phyloP scores from a whole-genome alignment of 352 stramenopile species.

The Globisporangium iwayamae region DNA sequence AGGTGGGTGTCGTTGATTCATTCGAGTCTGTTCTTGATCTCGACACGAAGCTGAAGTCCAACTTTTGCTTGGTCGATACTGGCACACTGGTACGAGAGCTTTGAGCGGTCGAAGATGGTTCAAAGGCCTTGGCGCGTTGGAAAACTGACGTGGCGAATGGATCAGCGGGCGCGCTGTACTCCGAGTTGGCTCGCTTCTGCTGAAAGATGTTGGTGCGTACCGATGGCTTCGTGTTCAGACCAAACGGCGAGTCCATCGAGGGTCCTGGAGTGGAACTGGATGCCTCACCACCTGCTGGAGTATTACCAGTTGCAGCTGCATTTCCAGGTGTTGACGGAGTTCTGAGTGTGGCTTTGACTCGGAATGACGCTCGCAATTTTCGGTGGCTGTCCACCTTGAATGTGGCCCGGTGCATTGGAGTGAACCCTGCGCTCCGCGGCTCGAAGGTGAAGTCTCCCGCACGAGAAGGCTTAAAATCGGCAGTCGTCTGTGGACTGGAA shows the following conservation, averaged over 20 bases:
- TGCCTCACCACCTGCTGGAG: background rate
- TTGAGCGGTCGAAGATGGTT: constrained; percentile 5
- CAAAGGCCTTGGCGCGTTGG: constrained; percentile 13
- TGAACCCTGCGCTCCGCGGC: constrained; percentile 4
- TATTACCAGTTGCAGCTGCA: background rate
- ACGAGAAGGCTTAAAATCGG: background rate
- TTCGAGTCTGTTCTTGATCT: constrained; percentile 9
- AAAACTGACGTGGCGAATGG: constrained; percentile 47
- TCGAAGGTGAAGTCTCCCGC: constrained; percentile 15
- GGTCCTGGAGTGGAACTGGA: constrained; percentile 7
- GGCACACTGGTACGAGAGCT: background rate
- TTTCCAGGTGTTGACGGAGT: constrained; percentile 15
- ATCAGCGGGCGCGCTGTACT: constrained; percentile 34
- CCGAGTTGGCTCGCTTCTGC: constrained; percentile 21
- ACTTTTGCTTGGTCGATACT: background rate
- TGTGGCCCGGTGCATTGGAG: background rate
- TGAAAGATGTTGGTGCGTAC: constrained; percentile 25
- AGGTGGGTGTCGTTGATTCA: background rate
- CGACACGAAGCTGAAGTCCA: constrained; percentile 14
- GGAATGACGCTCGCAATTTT: constrained; percentile 27
- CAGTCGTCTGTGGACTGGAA: background rate
- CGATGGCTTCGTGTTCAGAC: constrained; percentile 18
- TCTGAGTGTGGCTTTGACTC: constrained; percentile 24
- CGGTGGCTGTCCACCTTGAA: constrained; percentile 13
- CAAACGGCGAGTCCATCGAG: constrained; percentile 27